These are phyloP conservation scores for Phoma herbarum DNA, from an alignment of 2,329 filamentous ascomycete species.

Conservation along the genomic window DNA sequence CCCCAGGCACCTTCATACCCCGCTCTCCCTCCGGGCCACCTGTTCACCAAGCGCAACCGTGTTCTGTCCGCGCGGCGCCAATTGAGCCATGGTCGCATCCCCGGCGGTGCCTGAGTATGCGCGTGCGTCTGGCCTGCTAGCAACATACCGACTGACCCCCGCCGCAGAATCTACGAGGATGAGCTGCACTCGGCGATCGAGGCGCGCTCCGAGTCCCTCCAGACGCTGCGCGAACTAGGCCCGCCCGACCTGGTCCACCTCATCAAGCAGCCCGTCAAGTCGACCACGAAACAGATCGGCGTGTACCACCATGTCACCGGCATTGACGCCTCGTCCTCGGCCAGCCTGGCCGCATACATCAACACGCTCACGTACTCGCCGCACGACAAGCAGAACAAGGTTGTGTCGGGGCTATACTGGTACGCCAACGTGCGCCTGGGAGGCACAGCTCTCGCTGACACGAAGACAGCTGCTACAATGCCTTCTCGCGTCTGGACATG, in stretches of 20 bases:
- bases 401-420: conserved; percentile 95
- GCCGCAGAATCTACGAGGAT: conserved; percentile 86
- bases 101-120: conserved; percentile 56
- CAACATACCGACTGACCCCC: conserved; percentile 11
- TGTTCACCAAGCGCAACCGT: neutral
- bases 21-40: conserved; percentile 17
- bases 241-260: conserved; percentile 96
- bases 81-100: conserved; percentile 53
- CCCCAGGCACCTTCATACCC: conserved; percentile 3
- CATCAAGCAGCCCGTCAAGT: conserved; percentile 76
- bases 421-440: conserved; percentile 47
- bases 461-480: conserved; percentile 85
- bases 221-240: conserved; percentile 87
- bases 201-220: conserved; percentile 87
- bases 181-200: conserved; percentile 91
- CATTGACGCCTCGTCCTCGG: conserved; percentile 95
- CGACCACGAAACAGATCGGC: conserved; percentile 71
- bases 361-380: conserved; percentile 95
- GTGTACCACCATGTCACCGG: conserved; percentile 98
- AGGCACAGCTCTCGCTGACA: conserved; percentile 39
- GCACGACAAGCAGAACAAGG: conserved; percentile 84
- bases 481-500: conserved; percentile 97
- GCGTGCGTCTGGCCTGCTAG: conserved; percentile 19
- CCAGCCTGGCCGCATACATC: conserved; percentile 96
- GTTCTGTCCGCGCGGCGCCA: conserved; percentile 30